phyloP scores from a whole-genome alignment of 768 basidiomycete species.

The Vishniacozyma victoriae region DNA sequence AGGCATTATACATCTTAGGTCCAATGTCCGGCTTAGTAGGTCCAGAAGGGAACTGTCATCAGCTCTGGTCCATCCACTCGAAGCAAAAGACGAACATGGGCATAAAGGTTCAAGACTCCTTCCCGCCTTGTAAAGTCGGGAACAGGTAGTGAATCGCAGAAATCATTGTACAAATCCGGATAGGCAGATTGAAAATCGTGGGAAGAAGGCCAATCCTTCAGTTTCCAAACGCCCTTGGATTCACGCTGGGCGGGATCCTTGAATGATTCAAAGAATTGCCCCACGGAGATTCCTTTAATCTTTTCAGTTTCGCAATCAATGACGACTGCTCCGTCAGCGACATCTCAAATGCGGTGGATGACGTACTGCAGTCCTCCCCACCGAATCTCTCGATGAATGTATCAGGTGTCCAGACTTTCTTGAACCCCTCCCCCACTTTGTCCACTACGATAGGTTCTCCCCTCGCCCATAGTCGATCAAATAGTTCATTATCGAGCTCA shows the following conservation, averaged over 20 bases:
- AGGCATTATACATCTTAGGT: slow-evolving; percentile 90
- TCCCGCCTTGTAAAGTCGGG: slow-evolving; percentile 87
- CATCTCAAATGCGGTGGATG: not conserved
- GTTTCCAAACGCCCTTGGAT: slow-evolving; percentile 55
- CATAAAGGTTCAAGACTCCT: slow-evolving; percentile 78
- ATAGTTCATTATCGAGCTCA: slow-evolving; percentile 57
- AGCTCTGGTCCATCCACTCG: slow-evolving; percentile 49
- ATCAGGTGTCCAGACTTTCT: slow-evolving; percentile 71
- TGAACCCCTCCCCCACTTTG: slow-evolving; percentile 58
- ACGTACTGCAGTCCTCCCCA: slow-evolving; percentile 32
- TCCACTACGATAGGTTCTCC: slow-evolving; percentile 77
- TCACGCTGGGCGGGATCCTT: slow-evolving; percentile 60
- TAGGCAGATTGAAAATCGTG: slow-evolving; percentile 76
- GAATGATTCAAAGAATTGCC: slow-evolving; percentile 73
- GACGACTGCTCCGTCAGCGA: slow-evolving; percentile 56
- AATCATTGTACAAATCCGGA: slow-evolving; percentile 81
- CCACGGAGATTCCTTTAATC: slow-evolving; percentile 61
- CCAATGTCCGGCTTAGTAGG: slow-evolving; percentile 51
- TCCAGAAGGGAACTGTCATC: slow-evolving; percentile 37
- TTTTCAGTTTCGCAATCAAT: slow-evolving; percentile 74
- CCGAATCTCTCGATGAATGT: slow-evolving; percentile 61
- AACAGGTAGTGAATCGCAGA: slow-evolving; percentile 72
- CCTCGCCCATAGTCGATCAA: slow-evolving; percentile 63
- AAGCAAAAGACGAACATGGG: slow-evolving; percentile 63
- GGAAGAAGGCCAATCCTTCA: slow-evolving; percentile 93